A percentile compares a stretch with the other conserved stretches of the same genome.
These are phyloP conservation scores for Solidago caesia DNA, from an alignment of 129 eudicot genomes.

Conservation along the genomic window DNA sequence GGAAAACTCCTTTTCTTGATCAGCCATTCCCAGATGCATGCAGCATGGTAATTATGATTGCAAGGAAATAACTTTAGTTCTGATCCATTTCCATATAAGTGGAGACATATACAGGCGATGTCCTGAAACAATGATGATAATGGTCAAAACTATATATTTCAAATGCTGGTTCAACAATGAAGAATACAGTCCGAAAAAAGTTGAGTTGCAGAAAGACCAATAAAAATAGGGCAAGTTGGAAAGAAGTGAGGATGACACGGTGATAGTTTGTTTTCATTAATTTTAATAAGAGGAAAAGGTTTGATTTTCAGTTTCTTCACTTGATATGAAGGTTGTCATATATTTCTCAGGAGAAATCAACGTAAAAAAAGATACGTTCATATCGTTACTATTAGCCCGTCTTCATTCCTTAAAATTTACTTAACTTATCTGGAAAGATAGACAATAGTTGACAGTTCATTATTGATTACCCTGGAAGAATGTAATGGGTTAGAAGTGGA, in stretches of 20 bases:
- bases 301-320: not conserved
- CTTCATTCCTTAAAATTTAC: not conserved
- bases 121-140: slow-evolving; percentile 38
- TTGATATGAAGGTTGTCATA: too few relatives aligned
- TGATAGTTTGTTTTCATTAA: not conserved
- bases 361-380: too few relatives aligned
- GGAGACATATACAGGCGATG: slow-evolving; percentile 71
- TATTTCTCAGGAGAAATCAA: too few relatives aligned
- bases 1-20: slow-evolving; percentile 75
- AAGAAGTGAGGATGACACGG: not conserved
- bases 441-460: not conserved
- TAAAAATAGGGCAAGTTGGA: not conserved
- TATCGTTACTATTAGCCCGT: too few relatives aligned
- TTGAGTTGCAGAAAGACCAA: not conserved
- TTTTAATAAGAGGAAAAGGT: not conserved
- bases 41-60: slow-evolving; percentile 59
- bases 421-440: too few relatives aligned
- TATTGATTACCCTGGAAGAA: not conserved
- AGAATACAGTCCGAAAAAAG: not conserved
- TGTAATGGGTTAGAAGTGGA: too few relatives aligned
- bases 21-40: slow-evolving; percentile 77
- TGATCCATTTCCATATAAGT: slow-evolving; percentile 59
- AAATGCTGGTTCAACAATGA: not conserved
- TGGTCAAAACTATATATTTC: not conserved
- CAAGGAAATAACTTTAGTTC: slow-evolving; percentile 69